Conservation (phyloP, 73 alveolate genomes). For the Uronychia binucleata region DNA sequence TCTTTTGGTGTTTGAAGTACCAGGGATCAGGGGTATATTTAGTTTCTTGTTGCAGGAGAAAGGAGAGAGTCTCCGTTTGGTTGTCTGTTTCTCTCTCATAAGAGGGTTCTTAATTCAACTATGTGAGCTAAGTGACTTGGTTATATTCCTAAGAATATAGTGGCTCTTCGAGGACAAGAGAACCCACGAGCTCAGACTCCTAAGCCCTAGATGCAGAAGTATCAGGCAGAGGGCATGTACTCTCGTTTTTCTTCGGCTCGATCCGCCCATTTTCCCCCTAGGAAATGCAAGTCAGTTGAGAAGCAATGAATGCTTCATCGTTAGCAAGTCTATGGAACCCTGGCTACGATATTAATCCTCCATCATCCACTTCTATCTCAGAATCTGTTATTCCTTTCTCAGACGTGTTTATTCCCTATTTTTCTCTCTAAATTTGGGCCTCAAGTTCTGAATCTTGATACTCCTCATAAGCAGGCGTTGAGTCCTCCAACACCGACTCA, state of each 20-base stretch:
- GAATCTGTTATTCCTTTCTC: too few relatives aligned
- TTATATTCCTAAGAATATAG: background rate
- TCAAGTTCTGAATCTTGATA: too few relatives aligned
- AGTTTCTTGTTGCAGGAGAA: background rate
- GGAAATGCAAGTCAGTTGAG: background rate
- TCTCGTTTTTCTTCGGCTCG: background rate
- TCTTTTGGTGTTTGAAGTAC: conserved; percentile 26
- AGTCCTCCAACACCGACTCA: too few relatives aligned
- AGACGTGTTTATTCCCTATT: too few relatives aligned
- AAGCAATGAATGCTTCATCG: background rate
- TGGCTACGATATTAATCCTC: too few relatives aligned
- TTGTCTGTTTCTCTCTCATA: background rate
- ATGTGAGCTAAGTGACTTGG: background rate
- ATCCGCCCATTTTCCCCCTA: background rate
- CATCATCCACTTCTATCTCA: too few relatives aligned
- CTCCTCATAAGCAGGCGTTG: too few relatives aligned
- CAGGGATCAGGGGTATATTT: conserved; percentile 4
- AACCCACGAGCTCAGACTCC: background rate
- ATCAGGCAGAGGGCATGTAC: background rate
- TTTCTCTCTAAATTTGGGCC: too few relatives aligned
- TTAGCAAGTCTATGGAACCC: background rate
- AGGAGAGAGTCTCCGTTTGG: background rate
- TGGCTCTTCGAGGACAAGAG: too few relatives aligned
- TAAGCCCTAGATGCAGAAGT: background rate
- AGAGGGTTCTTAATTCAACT: background rate